Evolutionary conservation across 108 stramenopile species (phyloP).

Genomic region (Cyclotella sp.): DNA sequence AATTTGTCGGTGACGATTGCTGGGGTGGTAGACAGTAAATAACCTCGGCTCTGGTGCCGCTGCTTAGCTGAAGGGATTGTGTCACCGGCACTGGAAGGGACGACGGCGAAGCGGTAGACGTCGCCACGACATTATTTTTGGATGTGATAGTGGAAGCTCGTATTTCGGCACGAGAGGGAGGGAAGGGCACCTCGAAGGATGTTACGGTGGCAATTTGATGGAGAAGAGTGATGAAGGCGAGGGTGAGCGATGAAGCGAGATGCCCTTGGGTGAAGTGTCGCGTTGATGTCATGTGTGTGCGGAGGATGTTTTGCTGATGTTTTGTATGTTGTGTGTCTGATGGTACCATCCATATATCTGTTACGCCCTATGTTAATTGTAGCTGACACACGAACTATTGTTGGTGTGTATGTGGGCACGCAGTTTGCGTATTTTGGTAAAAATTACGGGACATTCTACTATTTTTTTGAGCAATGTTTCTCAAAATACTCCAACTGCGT

Average conservation of each 20-base stretch:
- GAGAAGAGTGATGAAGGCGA: neutral
- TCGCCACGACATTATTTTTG: neutral
- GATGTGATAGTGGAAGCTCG: constrained; percentile 21
- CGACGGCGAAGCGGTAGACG: neutral
- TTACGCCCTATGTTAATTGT: too few species aligned
- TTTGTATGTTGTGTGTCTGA: too few species aligned
- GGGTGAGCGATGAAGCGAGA: neutral
- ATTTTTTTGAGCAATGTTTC: too few species aligned
- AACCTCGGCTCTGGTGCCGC: constrained; percentile 46
- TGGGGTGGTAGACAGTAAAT: constrained; percentile 29
- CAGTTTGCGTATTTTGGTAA: too few species aligned
- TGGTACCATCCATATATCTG: too few species aligned
- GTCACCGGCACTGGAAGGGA: constrained; percentile 12
- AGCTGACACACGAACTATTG: too few species aligned
- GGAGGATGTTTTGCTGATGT: neutral
- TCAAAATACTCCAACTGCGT: too few species aligned
- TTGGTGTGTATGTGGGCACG: too few species aligned
- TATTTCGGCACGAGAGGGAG: constrained; percentile 27
- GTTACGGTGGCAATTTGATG: neutral
- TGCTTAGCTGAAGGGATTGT: constrained; percentile 23
- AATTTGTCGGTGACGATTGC: constrained; percentile 5
- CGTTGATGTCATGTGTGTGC: neutral
- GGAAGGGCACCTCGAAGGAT: constrained; percentile 18
- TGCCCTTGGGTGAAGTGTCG: neutral
- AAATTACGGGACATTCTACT: too few species aligned